Base-by-base conservation (phyloP, 352 stramenopile genomes). In the Phytophthora europaea region DNA sequence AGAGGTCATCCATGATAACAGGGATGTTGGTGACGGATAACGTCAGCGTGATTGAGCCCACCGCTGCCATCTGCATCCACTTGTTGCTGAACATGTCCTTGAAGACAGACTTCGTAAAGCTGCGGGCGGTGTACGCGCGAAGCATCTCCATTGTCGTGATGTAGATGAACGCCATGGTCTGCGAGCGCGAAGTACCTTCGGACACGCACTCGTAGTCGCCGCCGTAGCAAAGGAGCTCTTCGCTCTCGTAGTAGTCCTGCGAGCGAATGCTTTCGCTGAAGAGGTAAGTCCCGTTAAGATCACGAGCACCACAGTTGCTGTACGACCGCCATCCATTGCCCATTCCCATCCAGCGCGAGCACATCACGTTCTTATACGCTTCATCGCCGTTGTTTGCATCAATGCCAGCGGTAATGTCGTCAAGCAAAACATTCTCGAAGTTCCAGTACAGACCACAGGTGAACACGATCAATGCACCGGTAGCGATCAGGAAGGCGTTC, bases 71-170 rank as follows among this genome's bases (percentile, higher is more conserved):
- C 59, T 91, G 83, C 84, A 93, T 92, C 81, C 81, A 93, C 81
- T 93, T 93, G 78, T 93, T 93, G 58, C 81, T 73, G 68, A 92
- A 90, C 53, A 90, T 82, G 61, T 91, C 75, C 40, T 87, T 75
- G 66, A 90, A 93, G 9, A 93, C 77, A 28, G 84, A 89, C 63
- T 93, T 91, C 0, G 83, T 92, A 59, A 93, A 93, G 73, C 84
- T 93, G n/a, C 86, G 83, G 23, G 84, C 86, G 8, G 86, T 93
- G 74, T 92, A 93, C 23, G 86, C 84, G 48, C 86, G 84, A 43
- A 93, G 60, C 65, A 93, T 81, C 53, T 93, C 86, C 84, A 92
- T 92, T 13, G 81, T 90, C 31, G 86, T 93, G 62, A 93, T 91
- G 86, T 90, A 92, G 16, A 92, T 53, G 38, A 93, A 93, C 18